Base-by-base conservation (phyloP, 306 rosid genomes). In the Quercus ilex region DNA sequence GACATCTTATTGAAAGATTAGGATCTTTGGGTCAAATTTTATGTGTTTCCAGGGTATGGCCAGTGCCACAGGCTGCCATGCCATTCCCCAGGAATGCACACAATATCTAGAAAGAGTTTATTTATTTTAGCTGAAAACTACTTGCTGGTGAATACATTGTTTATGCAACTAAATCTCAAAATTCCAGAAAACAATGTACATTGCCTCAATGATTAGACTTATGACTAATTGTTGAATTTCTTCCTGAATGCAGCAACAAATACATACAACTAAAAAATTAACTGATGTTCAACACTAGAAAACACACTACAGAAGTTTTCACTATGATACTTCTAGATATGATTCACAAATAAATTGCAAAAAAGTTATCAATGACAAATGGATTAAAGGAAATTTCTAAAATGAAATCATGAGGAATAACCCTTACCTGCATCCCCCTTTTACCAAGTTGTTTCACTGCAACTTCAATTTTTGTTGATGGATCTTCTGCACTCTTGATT, bases 391-490 rank as follows among this genome's bases (percentile, higher is more conserved):
- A 81, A 30, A 5, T 33, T n/a, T 77, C 64, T 57, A 41, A 30
- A 26, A 19, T 38, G 71, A 20, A 63, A 25, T 58, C 21, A 60
- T 65, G 55, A 78, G 15, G 67, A 77, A 81, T 60, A 79, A 79
- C n/a, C 56, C 93, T 80, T 88, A 78, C 99, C 99, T 95, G 98
- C 80, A 86, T 89, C 67, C 99, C 99, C 81, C 99, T 86, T 90
- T 74, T 95, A 77, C 99, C 89, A 77, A 95, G 98, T 82, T 95
- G 97, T 81, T 95, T 95, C 77, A 95, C 96, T 0, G 96, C 99
- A 69, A 95, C 93, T 89, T 93, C 94, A 73, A 86, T 58, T 83
- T 89, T 91, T 71, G 15, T 67, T 10, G 94, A 74, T 56, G 99
- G 87, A 68, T 90, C 93, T 30, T 92, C 96, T 19, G 41, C 57